These are phyloP conservation scores for Tetrahymena elliotti DNA, from an alignment of 73 alveolate genomes.

Conservation along the genomic window DNA sequence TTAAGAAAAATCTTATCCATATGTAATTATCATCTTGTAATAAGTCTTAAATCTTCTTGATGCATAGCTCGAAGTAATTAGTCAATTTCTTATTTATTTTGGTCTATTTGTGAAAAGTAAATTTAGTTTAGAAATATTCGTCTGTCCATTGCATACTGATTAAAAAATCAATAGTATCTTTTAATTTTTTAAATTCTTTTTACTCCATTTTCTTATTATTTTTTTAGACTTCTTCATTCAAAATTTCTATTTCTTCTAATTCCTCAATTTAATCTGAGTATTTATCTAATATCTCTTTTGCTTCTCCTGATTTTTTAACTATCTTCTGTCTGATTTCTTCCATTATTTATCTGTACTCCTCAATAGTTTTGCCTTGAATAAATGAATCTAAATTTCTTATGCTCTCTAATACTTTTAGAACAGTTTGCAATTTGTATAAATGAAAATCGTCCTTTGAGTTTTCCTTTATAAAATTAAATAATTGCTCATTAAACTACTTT, in stretches of 20 bases:
- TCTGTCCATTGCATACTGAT: neutral
- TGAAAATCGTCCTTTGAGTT: neutral
- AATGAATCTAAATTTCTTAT: neutral
- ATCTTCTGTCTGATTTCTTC: neutral
- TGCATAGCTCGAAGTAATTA: neutral
- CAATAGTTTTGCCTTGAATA: neutral
- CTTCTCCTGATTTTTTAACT: neutral
- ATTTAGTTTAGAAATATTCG: neutral
- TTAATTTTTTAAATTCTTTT: neutral
- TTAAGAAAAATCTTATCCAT: neutral
- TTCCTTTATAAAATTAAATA: too few species aligned
- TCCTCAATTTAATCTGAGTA: neutral
- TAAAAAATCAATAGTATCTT: too few species aligned
- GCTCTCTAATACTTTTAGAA: too few species aligned
- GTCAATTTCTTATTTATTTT: too few species aligned
- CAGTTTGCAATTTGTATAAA: too few species aligned
- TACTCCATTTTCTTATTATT: too few species aligned
- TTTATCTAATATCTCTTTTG: neutral
- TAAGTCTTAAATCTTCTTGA: neutral
- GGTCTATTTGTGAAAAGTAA: neutral
- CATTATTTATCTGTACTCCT: neutral
- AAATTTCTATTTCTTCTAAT: too few species aligned
- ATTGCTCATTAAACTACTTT: too few species aligned
- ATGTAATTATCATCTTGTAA: too few species aligned
- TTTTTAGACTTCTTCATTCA: neutral